Base-by-base conservation (phyloP, 441 rosid genomes). In the Metrosideros polymorpha region DNA sequence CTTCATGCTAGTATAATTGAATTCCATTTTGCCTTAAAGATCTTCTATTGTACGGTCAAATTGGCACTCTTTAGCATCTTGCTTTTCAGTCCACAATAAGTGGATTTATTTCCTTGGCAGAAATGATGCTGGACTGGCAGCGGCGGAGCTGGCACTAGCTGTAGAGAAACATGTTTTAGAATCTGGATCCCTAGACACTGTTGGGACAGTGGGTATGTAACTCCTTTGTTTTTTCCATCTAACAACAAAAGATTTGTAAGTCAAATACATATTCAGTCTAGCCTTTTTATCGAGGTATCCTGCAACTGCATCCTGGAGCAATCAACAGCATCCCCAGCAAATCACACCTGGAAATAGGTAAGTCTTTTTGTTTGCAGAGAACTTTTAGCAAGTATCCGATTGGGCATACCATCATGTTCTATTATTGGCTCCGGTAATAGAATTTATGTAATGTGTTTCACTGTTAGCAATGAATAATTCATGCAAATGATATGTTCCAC, bases 311-410 rank as follows among this genome's bases (percentile, higher is more conserved):
- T 90, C 99, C 99, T 17, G 96, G 98, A 85, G 99, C 99, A 88
- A 95, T 97, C 91, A 97, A 97, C 92, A 97, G 99, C 89, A 97
- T 97, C 84, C 99, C 99, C 18, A 96, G 99, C 91, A 97, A 93
- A 91, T 90, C 99, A 66, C 98, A 93, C 91, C 90, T 97, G 47
- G 98, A 95, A 93, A 96, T 97, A 56, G 99, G 99, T 97, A 92
- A n/a, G 86, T 6, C 47, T 75, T 51, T 61, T 30, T 71, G 47
- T 71, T 71, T 39, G 79, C 79, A 10, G 47, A 71, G 15, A 71
- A 71, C 79, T 71, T 71, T 71, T 22, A 71, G 79, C 13, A 9
- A 71, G 79, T 39, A 12, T 71, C 47, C 0, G 5, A 22, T 71
- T 39, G 25, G 79, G 39, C 79, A 39, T 71, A 10, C 79, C n/a